Evolutionary conservation across 2,329 filamentous ascomycete species (phyloP).

Genomic region (Juglanconis juglandina): DNA sequence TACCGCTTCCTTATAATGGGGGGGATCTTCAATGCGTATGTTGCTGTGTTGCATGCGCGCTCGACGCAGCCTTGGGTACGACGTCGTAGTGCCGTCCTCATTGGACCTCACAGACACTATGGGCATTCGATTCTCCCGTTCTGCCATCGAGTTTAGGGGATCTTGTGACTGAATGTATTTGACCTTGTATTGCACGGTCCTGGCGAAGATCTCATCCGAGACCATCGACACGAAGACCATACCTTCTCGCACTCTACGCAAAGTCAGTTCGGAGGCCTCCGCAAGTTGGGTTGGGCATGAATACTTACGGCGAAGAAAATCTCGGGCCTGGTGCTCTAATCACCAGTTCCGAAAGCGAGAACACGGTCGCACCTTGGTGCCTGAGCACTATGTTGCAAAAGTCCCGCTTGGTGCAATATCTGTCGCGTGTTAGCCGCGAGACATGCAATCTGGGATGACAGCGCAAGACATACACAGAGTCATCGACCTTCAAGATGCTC

Average conservation of each 20-base stretch:
- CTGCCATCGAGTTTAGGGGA: conserved; percentile 21
- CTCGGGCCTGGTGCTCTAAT: conserved; percentile 80
- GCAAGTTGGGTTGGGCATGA: neutral
- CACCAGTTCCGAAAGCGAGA: conserved; percentile 78
- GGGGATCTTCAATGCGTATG: conserved; percentile 40
- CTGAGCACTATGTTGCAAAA: conserved; percentile 82
- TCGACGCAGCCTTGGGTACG: conserved; percentile 40
- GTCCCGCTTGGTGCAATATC: conserved; percentile 82
- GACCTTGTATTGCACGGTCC: conserved; percentile 73
- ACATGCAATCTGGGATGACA: neutral
- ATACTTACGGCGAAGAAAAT: conserved; percentile 80
- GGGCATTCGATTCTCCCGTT: conserved; percentile 24
- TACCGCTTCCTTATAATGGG: conserved; percentile 27
- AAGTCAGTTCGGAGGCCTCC: conserved; percentile 8
- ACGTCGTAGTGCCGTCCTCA: conserved; percentile 48
- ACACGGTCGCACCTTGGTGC: conserved; percentile 76
- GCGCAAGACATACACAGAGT: conserved; percentile 50
- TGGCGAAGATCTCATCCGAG: conserved; percentile 68
- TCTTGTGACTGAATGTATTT: conserved; percentile 48
- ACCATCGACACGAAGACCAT: conserved; percentile 90
- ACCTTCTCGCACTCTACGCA: conserved; percentile 74
- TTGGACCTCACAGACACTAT: conserved; percentile 52
- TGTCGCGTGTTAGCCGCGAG: neutral
- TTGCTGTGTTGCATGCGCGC: conserved; percentile 39
- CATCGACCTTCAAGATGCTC: conserved; percentile 80